Conservation (phyloP, 139 green algal species). For the Chlamydomonas incerta region DNA sequence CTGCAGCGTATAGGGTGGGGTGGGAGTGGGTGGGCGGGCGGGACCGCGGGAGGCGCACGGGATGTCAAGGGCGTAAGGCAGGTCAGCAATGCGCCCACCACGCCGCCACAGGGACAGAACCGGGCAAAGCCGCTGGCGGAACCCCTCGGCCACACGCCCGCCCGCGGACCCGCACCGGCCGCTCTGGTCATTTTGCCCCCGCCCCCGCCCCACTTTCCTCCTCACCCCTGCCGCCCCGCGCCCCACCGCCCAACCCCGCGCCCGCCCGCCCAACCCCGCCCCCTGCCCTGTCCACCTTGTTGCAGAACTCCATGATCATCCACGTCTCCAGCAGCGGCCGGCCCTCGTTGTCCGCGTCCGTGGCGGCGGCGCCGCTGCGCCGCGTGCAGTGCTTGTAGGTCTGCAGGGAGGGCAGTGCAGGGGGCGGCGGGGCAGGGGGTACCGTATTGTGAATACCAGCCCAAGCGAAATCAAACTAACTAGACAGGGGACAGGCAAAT, state of each 20-base stretch:
- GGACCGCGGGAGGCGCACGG: neutral
- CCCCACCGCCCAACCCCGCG: too few relatives aligned
- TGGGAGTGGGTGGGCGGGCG: neutral
- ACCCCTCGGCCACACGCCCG: too few relatives aligned
- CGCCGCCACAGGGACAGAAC: too few relatives aligned
- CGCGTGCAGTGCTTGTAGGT: constrained; percentile 64
- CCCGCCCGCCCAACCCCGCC: constrained; percentile 39
- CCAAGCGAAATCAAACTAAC: too few relatives aligned
- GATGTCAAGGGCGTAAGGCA: neutral
- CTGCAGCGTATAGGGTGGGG: neutral
- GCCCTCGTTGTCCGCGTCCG: constrained; percentile 31
- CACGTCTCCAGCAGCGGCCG: constrained; percentile 60
- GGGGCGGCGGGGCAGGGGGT: too few relatives aligned
- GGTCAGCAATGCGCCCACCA: too few relatives aligned
- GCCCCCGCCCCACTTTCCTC: neutral
- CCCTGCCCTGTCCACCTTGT: constrained; percentile 4
- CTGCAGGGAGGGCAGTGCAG: neutral
- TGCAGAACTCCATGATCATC: constrained; percentile 71
- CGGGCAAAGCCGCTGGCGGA: too few relatives aligned
- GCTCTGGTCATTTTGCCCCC: neutral
- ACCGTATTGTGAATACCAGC: too few relatives aligned
- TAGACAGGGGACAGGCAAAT: too few relatives aligned
- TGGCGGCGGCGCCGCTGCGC: neutral
- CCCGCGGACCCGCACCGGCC: too few relatives aligned
- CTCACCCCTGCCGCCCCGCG: too few relatives aligned